Percentiles rank a stretch among this genome's conserved stretches.
These are phyloP conservation scores for Omphalea diandra DNA, from an alignment of 441 rosid species.

Conservation along the genomic window DNA sequence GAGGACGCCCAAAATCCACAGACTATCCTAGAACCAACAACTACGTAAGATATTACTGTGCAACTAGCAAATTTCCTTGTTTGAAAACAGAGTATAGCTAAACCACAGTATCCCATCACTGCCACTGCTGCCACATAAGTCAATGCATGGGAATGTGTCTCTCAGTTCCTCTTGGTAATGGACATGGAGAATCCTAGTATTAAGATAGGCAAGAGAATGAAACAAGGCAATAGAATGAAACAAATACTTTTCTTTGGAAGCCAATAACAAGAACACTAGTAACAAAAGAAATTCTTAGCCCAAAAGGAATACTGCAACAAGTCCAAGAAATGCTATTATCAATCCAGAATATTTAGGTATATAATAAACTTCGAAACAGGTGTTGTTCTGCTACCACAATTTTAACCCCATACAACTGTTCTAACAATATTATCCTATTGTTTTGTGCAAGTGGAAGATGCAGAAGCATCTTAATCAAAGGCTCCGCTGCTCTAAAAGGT, in stretches of 20 bases:
- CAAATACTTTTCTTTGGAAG: not conserved
- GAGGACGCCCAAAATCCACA: not conserved
- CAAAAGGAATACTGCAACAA: not conserved
- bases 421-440: not conserved
- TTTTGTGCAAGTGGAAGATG: not conserved
- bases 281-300: not conserved
- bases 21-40: not conserved
- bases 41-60: not conserved
- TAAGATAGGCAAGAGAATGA: not conserved
- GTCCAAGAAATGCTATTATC: not conserved
- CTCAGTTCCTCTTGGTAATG: not conserved
- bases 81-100: not conserved
- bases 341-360: not conserved
- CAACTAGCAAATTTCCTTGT: not conserved
- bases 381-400: not conserved
- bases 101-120: too few relatives aligned
- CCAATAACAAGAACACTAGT: not conserved
- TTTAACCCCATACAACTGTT: not conserved
- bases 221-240: too few relatives aligned
- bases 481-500: not conserved
- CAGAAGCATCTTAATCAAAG: not conserved
- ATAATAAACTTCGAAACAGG: not conserved
- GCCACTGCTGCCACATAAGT: not conserved
- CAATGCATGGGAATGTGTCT: not conserved
- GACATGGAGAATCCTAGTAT: not conserved